phyloP scores from a whole-genome alignment of 257 asterid species.

The Misopates orontium region DNA sequence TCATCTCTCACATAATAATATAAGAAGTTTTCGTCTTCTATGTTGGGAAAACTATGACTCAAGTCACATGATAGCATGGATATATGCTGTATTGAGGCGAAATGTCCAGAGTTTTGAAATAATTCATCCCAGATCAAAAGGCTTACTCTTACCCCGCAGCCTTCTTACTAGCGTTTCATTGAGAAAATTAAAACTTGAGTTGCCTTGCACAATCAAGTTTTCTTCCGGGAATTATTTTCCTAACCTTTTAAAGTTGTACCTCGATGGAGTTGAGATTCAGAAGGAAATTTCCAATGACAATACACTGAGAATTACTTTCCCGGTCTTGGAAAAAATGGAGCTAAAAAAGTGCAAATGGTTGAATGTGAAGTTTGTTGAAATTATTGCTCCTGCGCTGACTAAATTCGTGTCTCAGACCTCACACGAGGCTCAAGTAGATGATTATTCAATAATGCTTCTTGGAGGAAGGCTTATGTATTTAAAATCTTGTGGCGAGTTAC shows the following conservation, averaged over 20 bases:
- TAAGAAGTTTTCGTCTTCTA: neutral
- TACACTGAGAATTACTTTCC: neutral
- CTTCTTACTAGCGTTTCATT: neutral
- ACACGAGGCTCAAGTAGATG: neutral
- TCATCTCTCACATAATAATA: neutral
- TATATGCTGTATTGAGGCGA: neutral
- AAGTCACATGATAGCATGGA: neutral
- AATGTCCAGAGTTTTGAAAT: neutral
- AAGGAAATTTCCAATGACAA: neutral
- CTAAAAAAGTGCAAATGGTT: neutral
- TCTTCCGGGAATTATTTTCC: neutral
- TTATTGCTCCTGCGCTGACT: neutral
- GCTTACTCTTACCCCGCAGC: neutral
- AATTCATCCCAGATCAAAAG: neutral
- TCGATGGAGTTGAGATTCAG: neutral
- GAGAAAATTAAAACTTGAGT: neutral
- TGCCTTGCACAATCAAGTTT: conserved; percentile 5
- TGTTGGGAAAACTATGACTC: neutral
- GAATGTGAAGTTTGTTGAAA: neutral
- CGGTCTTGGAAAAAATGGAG: neutral
- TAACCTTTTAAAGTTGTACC: neutral
- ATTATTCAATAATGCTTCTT: neutral
- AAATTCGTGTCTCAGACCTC: neutral
- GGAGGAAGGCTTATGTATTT: neutral
- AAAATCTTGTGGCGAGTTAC: neutral